These are phyloP conservation scores for Fusarium sp. DNA, from an alignment of 2,329 filamentous ascomycete genomes.

Conservation along the genomic window DNA sequence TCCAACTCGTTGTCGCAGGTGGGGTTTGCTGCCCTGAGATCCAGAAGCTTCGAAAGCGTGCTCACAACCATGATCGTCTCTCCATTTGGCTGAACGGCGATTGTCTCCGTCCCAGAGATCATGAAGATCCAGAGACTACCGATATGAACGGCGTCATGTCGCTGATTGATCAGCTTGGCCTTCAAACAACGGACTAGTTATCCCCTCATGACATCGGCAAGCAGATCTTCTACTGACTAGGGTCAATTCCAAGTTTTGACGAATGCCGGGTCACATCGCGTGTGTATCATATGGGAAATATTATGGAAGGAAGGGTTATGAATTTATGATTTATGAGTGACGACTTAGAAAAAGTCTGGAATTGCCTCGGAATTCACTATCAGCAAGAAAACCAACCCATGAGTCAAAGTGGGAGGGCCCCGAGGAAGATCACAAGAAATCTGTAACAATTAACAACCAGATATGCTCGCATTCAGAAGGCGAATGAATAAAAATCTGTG, in stretches of 20 bases:
- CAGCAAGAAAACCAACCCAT: background rate
- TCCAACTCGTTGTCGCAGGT: slow-evolving; percentile 64
- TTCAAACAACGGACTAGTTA: slow-evolving; percentile 42
- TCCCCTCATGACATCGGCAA: slow-evolving; percentile 44
- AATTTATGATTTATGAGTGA: background rate
- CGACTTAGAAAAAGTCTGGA: slow-evolving; percentile 3
- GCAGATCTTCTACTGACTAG: slow-evolving; percentile 29
- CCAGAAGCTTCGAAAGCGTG: slow-evolving; percentile 36
- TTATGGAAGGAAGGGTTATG: background rate
- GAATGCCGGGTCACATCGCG: background rate
- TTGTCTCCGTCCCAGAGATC: slow-evolving; percentile 30
- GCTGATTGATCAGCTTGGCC: slow-evolving; percentile 37
- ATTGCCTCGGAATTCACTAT: slow-evolving; percentile 8
- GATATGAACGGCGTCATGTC: slow-evolving; percentile 41
- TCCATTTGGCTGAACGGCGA: slow-evolving; percentile 61
- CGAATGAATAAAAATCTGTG: background rate
- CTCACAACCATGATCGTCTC: slow-evolving; percentile 38
- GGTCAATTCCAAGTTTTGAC: no score
- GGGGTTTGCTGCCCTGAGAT: slow-evolving; percentile 60
- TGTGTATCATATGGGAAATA: background rate
- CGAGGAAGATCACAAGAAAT: background rate
- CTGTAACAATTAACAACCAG: slow-evolving; percentile 6
- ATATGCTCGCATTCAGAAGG: background rate
- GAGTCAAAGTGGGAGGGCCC: background rate
- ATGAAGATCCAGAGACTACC: slow-evolving; percentile 38